phyloP scores from a whole-genome alignment of 768 basidiomycete genomes.

The Hortiboletus flavorubellus region DNA sequence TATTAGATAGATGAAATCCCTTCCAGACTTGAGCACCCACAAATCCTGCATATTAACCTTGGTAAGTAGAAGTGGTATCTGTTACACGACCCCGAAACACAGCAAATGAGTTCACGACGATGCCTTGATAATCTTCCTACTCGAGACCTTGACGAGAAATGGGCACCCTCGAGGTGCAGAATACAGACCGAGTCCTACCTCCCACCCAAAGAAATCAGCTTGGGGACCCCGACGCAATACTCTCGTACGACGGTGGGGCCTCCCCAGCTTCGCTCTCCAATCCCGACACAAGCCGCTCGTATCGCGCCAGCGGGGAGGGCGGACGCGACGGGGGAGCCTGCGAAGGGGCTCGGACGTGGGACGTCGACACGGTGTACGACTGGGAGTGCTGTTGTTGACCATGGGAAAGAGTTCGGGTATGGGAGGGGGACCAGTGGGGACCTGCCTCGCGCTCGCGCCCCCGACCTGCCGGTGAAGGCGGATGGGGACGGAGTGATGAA shows the following conservation, averaged over 20 bases:
- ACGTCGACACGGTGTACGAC: neutral
- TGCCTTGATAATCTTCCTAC: neutral
- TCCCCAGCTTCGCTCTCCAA: constrained; percentile 82
- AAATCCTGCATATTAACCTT: neutral
- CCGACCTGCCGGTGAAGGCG: neutral
- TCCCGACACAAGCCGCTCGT: constrained; percentile 84
- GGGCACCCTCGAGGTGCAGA: neutral
- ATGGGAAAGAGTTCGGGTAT: neutral
- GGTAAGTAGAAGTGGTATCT: neutral
- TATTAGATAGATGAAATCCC: neutral
- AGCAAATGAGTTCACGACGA: neutral
- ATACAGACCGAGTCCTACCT: neutral
- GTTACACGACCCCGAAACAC: neutral
- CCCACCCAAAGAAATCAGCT: neutral
- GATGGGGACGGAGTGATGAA: neutral
- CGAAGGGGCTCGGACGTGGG: neutral
- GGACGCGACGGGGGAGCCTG: constrained; percentile 11
- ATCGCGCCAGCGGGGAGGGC: constrained; percentile 41
- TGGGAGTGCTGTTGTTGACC: neutral
- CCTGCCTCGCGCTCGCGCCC: neutral
- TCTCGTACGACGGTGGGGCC: constrained; percentile 61
- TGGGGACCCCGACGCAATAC: constrained; percentile 11
- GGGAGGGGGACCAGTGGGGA: neutral
- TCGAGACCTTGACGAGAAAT: too few species aligned
- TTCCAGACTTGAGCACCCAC: too few species aligned